Conservation (phyloP, 1,284 basidiomycete genomes). For the Leccinum olivaceoglutinosum region DNA sequence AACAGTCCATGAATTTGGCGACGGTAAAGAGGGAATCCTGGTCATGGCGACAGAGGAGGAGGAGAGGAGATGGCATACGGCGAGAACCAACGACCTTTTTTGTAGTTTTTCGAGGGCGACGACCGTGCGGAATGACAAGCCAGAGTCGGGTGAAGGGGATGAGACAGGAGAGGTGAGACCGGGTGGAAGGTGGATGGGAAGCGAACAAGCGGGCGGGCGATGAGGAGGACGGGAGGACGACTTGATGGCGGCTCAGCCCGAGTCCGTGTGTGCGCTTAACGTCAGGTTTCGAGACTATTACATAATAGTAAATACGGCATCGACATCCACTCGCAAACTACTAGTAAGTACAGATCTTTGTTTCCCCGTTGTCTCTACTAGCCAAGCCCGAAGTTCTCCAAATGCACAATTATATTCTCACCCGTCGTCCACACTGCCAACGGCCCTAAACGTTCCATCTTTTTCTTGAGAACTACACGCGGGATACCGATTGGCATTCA, state of each 20-base stretch:
- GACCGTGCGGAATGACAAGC: constrained; percentile 70
- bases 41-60: constrained; percentile 85
- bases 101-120: constrained; percentile 76
- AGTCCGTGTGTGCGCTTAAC: neutral
- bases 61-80: constrained; percentile 63
- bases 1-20: constrained; percentile 90
- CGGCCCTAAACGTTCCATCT: too few relatives aligned
- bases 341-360: too few relatives aligned
- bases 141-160: constrained; percentile 33
- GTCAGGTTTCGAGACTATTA: too few relatives aligned
- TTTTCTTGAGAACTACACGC: too few relatives aligned
- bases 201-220: constrained; percentile 10
- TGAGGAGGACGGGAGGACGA: neutral
- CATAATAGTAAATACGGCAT: too few relatives aligned
- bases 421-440: too few relatives aligned
- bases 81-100: constrained; percentile 41
- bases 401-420: too few relatives aligned
- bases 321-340: too few relatives aligned
- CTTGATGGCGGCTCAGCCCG: neutral
- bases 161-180: constrained; percentile 36
- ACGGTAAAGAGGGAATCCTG: constrained; percentile 74
- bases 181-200: constrained; percentile 10
- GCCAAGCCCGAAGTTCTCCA: too few relatives aligned
- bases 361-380: too few relatives aligned
- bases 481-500: too few relatives aligned